A percentile compares a stretch with the other conserved stretches of the same genome.
phyloP scores from a whole-genome alignment of 1,284 basidiomycete genomes.

The Apiotrichum mycotoxinovorans region DNA sequence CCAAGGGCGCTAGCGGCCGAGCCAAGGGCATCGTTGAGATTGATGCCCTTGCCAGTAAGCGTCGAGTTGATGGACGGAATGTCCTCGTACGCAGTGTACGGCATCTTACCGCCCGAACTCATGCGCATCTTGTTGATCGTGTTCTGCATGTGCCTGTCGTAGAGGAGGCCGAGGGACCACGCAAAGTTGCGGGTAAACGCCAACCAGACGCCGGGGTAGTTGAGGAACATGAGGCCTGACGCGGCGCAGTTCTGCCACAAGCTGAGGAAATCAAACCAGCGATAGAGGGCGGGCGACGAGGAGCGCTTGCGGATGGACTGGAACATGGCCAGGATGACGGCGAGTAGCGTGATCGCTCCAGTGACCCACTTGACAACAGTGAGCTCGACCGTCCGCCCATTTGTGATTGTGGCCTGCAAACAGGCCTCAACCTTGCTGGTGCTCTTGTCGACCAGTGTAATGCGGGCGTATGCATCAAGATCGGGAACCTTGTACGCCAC shows the following conservation, averaged over 20 bases:
- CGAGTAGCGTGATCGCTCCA: conserved; percentile 65
- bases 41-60: conserved; percentile 59
- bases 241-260: conserved; percentile 78
- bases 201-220: conserved; percentile 79
- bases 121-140: conserved; percentile 78
- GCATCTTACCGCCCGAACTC: conserved; percentile 71
- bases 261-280: conserved; percentile 73
- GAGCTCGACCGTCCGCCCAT: conserved; percentile 79
- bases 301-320: conserved; percentile 57
- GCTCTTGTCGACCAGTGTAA: conserved; percentile 66
- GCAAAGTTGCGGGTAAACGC: conserved; percentile 79
- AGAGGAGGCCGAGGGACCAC: conserved; percentile 83
- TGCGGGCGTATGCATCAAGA: conserved; percentile 80
- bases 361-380: conserved; percentile 72
- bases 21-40: conserved; percentile 52
- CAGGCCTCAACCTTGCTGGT: conserved; percentile 76
- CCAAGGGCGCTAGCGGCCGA: background rate
- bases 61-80: conserved; percentile 68
- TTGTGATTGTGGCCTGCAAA: conserved; percentile 83
- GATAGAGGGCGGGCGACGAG: conserved; percentile 53
- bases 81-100: conserved; percentile 58
- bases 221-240: conserved; percentile 72
- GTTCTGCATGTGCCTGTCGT: conserved; percentile 63
- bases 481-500: conserved; percentile 87
- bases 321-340: conserved; percentile 64